Base-by-base conservation (phyloP, 495 filamentous ascomycete genomes). In the Penicillium verhagenii region DNA sequence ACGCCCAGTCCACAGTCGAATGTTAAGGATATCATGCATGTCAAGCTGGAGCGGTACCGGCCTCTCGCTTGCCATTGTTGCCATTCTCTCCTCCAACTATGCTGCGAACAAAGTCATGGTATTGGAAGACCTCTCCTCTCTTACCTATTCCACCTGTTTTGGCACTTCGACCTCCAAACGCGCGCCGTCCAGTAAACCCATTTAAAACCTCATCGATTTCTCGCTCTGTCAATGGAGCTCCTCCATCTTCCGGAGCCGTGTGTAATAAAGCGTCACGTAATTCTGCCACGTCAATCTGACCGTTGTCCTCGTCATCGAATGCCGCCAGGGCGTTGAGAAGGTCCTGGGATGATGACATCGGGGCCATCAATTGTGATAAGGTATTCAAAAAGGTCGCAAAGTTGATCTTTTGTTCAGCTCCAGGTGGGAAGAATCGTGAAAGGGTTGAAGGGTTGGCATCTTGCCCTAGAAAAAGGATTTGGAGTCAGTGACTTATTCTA, bases 251-350 rank as follows among this genome's bases (percentile, higher is more conserved):
- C 2, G 89, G 88, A 10, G 82, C 82, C 6, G 92, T 96, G 58
- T 92, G 80, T 44, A 96, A 64, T 44, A 98, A 67, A 3, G 93
- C 90, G 59, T 93, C 89, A 31, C 87, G 81, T 44, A 98, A 73
- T 68, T 96, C 93, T 1, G 69, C 78, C 16, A 94, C 76, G 63
- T 97, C 91, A 26, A 97, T 83, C 67, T 96, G 91, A 7, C 95
- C 94, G 62, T 88, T 91, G 68, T 98, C 94, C 58, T 95, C 90
- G 57, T 95, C 89, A 62, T 98, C 94, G 59, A 98, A 98, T 0
- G 95, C 95, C 9, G 89, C 88, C 57, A 98, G 90, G 0, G 95
- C 94, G 6, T 89, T 90, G 2, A 87, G 61, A 0, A 98, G 81
- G 56, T 98, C 94, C 19, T 83, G 77, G 11, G 82, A 82, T 3